phyloP scores from a whole-genome alignment of 2,329 filamentous ascomycete species.

The Ceratocystis harringtonii region DNA sequence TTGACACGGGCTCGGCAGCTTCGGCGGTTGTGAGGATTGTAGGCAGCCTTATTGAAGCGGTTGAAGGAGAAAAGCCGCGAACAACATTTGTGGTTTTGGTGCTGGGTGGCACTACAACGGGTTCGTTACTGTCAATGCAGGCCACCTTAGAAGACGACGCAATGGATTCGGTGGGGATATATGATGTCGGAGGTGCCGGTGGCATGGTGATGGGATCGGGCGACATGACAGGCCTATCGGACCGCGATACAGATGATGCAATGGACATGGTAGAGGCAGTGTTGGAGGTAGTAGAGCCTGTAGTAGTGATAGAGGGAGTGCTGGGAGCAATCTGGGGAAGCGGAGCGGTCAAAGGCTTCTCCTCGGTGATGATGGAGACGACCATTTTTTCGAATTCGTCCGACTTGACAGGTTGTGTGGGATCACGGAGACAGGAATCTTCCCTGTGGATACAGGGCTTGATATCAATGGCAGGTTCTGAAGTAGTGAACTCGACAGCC shows the following conservation, averaged over 20 bases:
- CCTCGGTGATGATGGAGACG: conserved; percentile 79
- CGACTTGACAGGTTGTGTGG: conserved; percentile 51
- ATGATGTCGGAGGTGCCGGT: conserved; percentile 19
- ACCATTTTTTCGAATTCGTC: conserved; percentile 90
- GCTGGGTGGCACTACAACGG: neutral
- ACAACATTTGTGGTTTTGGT: conserved; percentile 28
- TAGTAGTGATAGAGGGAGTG: conserved; percentile 17
- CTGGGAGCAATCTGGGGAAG: conserved; percentile 26
- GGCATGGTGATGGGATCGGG: conserved; percentile 21
- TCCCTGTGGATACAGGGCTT: conserved; percentile 54
- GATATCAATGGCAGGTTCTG: conserved; percentile 43
- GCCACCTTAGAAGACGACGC: neutral
- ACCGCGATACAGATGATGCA: conserved; percentile 16
- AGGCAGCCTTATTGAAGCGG: conserved; percentile 10
- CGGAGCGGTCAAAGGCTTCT: conserved; percentile 47
- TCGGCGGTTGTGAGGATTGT: neutral
- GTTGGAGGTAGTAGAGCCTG: conserved; percentile 25
- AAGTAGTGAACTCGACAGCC: conserved; percentile 40
- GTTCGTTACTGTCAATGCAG: conserved; percentile 26
- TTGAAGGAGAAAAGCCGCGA: conserved; percentile 67
- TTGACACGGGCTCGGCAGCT: conserved; percentile 25
- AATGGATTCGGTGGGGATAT: conserved; percentile 16
- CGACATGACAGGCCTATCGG: conserved; percentile 22
- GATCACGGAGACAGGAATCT: conserved; percentile 46
- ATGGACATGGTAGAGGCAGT: conserved; percentile 28